phyloP scores from a whole-genome alignment of 2,329 filamentous ascomycete genomes.

The Aciculosporium take region DNA sequence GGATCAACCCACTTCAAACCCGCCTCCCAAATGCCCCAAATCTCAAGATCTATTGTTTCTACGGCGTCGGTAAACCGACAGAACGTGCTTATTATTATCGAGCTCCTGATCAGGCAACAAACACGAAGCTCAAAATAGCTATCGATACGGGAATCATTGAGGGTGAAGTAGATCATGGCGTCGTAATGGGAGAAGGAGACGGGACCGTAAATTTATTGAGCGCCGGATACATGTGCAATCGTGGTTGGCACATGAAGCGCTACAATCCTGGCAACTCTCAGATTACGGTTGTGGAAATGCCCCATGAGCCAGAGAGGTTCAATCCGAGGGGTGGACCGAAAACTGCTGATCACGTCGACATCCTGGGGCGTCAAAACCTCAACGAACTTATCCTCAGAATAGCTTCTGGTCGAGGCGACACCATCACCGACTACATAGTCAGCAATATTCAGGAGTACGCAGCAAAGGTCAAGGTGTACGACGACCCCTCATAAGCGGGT shows the following conservation, averaged over 20 bases:
- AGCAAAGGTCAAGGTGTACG: constrained; percentile 67
- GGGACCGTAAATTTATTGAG: constrained; percentile 91
- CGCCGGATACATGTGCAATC: constrained; percentile 91
- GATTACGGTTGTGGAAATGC: constrained; percentile 87
- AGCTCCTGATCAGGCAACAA: constrained; percentile 44
- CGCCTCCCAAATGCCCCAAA: constrained; percentile 74
- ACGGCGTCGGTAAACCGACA: constrained; percentile 85
- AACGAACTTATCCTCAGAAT: constrained; percentile 84
- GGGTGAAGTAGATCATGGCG: constrained; percentile 62
- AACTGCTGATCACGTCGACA: constrained; percentile 88
- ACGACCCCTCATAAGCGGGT: constrained; percentile 31
- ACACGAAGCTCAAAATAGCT: constrained; percentile 58
- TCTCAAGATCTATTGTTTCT: constrained; percentile 95
- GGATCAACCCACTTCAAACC: constrained; percentile 89
- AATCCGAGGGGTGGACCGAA: constrained; percentile 60
- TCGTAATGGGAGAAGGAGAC: constrained; percentile 92
- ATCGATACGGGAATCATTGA: constrained; percentile 52
- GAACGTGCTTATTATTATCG: constrained; percentile 90
- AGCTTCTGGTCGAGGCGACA: constrained; percentile 69
- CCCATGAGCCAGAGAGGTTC: constrained; percentile 86
- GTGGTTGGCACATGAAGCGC: constrained; percentile 82
- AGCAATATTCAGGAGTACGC: constrained; percentile 76
- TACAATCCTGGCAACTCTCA: constrained; percentile 80
- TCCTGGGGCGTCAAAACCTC: constrained; percentile 71
- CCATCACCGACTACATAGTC: constrained; percentile 62